Conservation (phyloP, 768 basidiomycete genomes). For the Krasilnikovozyma curviuscula region DNA sequence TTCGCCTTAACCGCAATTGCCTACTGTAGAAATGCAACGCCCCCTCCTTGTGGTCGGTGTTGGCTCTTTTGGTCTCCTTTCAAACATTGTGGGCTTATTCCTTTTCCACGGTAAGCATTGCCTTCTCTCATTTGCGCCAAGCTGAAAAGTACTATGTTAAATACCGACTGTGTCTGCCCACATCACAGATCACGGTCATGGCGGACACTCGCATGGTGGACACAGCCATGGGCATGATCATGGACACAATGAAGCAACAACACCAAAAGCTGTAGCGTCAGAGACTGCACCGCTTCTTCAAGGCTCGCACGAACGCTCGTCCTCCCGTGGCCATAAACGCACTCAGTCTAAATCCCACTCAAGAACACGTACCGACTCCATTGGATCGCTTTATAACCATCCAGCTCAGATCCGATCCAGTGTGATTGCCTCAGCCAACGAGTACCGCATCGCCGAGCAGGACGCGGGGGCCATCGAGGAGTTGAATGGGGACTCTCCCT, state of each 20-base stretch:
- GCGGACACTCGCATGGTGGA: slow-evolving; percentile 35
- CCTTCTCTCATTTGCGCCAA: not conserved
- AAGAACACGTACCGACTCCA: slow-evolving; percentile 22
- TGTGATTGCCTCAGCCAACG: slow-evolving; percentile 55
- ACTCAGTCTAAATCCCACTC: not conserved
- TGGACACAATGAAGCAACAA: slow-evolving; percentile 14
- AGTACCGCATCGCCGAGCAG: slow-evolving; percentile 20
- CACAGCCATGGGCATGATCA: slow-evolving; percentile 29
- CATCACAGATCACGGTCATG: slow-evolving; percentile 38
- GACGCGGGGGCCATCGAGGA: slow-evolving; percentile 1
- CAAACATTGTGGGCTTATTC: slow-evolving; percentile 81
- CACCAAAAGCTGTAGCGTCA: not conserved
- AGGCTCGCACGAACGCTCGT: not conserved
- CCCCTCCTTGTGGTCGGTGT: slow-evolving; percentile 77
- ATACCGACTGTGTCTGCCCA: not conserved
- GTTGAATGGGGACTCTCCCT: not conserved
- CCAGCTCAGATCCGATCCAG: slow-evolving; percentile 32
- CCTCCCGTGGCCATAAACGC: slow-evolving; percentile 5
- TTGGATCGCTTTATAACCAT: slow-evolving; percentile 44
- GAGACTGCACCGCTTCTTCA: slow-evolving; percentile 10
- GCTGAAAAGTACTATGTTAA: not conserved
- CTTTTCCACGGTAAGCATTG: slow-evolving; percentile 69
- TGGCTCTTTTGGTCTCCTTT: slow-evolving; percentile 67
- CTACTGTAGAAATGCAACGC: too few species aligned
- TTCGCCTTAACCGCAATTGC: too few species aligned